These are phyloP conservation scores for Hypericum perforatum DNA, from an alignment of 345 rosid genomes.

Conservation along the genomic window DNA sequence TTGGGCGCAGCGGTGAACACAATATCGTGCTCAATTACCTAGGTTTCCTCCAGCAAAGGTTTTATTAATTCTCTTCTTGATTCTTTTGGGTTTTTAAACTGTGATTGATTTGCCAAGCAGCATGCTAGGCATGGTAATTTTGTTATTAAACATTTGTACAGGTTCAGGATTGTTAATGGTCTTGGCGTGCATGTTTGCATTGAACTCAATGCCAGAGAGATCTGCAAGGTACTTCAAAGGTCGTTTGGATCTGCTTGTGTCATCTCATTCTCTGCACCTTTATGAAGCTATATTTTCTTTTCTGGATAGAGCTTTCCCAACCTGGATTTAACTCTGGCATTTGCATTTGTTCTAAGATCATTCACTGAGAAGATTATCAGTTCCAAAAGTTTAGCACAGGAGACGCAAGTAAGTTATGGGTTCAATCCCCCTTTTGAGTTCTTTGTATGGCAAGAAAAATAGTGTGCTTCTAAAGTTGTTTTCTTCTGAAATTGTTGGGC, in stretches of 20 bases:
- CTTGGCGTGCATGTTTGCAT: too few species aligned
- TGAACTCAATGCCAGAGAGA: too few species aligned
- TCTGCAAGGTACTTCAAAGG: not conserved
- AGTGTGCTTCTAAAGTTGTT: constrained; percentile 2
- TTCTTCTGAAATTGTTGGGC: not conserved
- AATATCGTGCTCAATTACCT: constrained; percentile 50
- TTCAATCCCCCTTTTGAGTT: constrained; percentile 6
- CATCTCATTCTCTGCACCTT: constrained; percentile 8
- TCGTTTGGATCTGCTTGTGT: not conserved
- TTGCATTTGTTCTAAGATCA: constrained; percentile 39
- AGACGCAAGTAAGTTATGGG: constrained; percentile 52
- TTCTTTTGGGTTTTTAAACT: constrained; percentile 1
- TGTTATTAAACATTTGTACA: not conserved
- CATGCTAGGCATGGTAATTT: not conserved
- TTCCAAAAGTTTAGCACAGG: constrained; percentile 42
- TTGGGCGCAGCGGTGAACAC: constrained; percentile 33
- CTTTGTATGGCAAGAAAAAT: not conserved
- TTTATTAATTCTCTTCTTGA: constrained; percentile 17
- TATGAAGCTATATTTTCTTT: constrained; percentile 15
- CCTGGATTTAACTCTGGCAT: constrained; percentile 51
- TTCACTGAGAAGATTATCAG: constrained; percentile 37
- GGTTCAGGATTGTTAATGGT: too few species aligned
- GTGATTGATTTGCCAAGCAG: constrained; percentile 1
- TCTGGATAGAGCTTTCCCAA: constrained; percentile 53
- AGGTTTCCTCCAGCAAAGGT: constrained; percentile 71